These are phyloP conservation scores for Eucommia ulmoides DNA, from an alignment of 257 asterid genomes.

Conservation along the genomic window DNA sequence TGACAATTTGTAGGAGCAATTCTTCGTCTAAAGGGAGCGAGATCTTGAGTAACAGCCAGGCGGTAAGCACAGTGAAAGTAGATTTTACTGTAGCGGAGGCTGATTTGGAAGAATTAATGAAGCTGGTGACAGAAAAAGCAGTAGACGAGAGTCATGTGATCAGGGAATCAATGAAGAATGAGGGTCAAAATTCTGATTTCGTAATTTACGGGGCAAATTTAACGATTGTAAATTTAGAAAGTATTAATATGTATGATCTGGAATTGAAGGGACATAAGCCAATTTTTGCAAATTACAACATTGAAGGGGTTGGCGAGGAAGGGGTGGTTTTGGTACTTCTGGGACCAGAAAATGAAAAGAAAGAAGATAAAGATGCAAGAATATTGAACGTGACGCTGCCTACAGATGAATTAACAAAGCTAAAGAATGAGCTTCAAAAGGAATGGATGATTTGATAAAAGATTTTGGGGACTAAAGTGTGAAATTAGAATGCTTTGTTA, in stretches of 20 bases:
- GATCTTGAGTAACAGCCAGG: constrained; percentile 17
- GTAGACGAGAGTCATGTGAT: constrained; percentile 30
- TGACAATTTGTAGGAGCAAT: constrained; percentile 25
- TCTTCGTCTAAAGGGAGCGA: not conserved
- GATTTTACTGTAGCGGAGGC: constrained; percentile 7
- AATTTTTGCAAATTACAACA: constrained; percentile 21
- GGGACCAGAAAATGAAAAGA: constrained; percentile 10
- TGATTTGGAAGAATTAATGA: constrained; percentile 21
- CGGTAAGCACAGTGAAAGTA: constrained; percentile 34
- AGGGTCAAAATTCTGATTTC: constrained; percentile 19
- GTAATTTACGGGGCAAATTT: constrained; percentile 50
- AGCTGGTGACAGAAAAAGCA: constrained; percentile 17
- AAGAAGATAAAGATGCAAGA: constrained; percentile 19
- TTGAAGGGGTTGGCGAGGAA: constrained; percentile 53
- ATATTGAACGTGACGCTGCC: constrained; percentile 37
- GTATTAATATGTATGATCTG: constrained; percentile 29
- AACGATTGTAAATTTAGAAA: constrained; percentile 47
- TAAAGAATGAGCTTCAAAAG: constrained; percentile 27
- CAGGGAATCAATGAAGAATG: constrained; percentile 17
- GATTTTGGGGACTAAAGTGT: no score
- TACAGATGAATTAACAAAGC: constrained; percentile 19
- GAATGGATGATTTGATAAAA: no score
- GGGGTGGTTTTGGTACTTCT: constrained; percentile 51
- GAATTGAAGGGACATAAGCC: constrained; percentile 31
- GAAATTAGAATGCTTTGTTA: no score